These are phyloP conservation scores for Vaccinium corymbosum DNA, from an alignment of 148 eudicot genomes.

Conservation along the genomic window DNA sequence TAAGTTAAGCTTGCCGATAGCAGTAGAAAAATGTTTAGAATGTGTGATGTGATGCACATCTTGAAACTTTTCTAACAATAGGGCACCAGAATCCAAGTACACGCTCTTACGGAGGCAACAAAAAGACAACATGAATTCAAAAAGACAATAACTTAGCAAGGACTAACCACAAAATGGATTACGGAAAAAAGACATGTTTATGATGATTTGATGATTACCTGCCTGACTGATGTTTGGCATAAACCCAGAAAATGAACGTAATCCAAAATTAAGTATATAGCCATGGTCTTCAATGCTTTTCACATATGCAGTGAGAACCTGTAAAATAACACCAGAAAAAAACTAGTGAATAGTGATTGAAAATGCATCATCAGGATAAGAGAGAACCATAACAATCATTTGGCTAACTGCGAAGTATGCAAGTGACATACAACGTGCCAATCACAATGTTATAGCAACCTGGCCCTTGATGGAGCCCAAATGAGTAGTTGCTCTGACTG, in stretches of 20 bases:
- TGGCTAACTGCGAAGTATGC: not conserved
- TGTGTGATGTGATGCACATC: not conserved
- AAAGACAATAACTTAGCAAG: not conserved
- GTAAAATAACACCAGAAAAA: constrained; percentile 20
- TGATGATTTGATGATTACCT: constrained; percentile 37
- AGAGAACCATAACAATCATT: not conserved
- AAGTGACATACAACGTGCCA: not conserved
- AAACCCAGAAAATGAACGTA: constrained; percentile 76
- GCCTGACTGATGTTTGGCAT: constrained; percentile 47
- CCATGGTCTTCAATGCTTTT: constrained; percentile 99
- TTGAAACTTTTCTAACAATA: not conserved
- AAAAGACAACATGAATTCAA: not conserved
- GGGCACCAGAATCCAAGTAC: not conserved
- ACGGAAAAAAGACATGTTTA: not conserved
- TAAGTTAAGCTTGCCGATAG: not conserved
- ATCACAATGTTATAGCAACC: not conserved
- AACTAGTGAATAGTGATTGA: not conserved
- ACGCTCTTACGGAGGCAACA: not conserved
- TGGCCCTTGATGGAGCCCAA: not conserved
- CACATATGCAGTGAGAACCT: constrained; percentile 81
- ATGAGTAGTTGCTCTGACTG: not conserved
- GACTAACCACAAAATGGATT: not conserved
- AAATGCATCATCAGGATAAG: not conserved
- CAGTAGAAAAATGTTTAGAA: not conserved
- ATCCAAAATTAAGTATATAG: constrained; percentile 85